Evolutionary conservation across 208 protist species (phyloP), one percentile per base, ranked within the genome.

Genomic region (Wallacemonas collosoma): DNA sequence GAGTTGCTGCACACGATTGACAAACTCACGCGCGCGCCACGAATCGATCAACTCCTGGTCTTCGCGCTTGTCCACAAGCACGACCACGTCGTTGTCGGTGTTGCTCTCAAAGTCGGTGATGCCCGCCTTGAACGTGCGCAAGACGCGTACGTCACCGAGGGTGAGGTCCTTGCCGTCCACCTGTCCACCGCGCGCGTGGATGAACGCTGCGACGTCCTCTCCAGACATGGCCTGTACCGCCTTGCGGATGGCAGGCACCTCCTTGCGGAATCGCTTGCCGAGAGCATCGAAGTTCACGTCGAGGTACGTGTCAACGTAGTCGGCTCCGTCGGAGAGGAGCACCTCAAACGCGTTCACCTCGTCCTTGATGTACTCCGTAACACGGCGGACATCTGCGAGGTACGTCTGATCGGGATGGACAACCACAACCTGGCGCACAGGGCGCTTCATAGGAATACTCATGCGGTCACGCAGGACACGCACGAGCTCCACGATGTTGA

Each of bases 1-100:
- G 41, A 99, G 81, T 85, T 98, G 93, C 89, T 99, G 98, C 11
- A 99, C 89, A 17, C 93, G 93, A 68, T 95, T 97, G 15, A 98
- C 85, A 47, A 99, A 87, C 82, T 98, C 95, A 36, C 98, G 89
- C 9, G 97, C 95, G 11, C 95, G 75, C 83, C 96, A 98, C 65
- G 89, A 91, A 77, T 93, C 80, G 7, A 91, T 77, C 14, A 99
- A 63, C n/a, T 75, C 73, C 76, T 94, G 80, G 74, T 96, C 82
- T 67, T 85, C 81, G 51, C 79, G 84, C 74, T 86, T 91, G 85
- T 98, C 91, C 2, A 98, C 77, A 9, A 98, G 83, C 14, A 98
- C 91, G 17, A 98, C 83, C 2, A 97, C 83, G 62, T 95, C 80
- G 75, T 89, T 94, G 79, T 96, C 88, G 39, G 83, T 89, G 79